Evolutionary conservation across 371 early-diverging fungal genomes (phyloP).

Genomic region (Chytridium lagenaria): DNA sequence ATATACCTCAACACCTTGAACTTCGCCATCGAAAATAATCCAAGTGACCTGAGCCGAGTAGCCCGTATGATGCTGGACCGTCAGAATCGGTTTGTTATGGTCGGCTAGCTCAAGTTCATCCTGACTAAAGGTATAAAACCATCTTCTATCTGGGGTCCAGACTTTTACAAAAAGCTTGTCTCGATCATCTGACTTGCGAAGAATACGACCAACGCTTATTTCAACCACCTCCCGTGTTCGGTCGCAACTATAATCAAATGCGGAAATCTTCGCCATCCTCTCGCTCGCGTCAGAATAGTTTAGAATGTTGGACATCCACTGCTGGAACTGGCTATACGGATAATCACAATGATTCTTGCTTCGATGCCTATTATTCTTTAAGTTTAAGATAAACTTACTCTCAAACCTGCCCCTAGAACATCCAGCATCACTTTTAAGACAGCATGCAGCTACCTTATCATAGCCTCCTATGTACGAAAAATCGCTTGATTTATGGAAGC

Average conservation of each 20-base stretch:
- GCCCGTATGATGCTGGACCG: neutral
- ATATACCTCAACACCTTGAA: conserved; percentile 22
- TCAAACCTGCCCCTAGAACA: conserved; percentile 14
- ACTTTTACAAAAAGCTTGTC: conserved; percentile 17
- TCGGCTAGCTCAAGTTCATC: conserved; percentile 13
- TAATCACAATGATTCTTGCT: conserved; percentile 54
- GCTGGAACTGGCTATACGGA: conserved; percentile 49
- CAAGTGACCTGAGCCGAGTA: conserved; percentile 13
- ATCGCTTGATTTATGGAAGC: conserved; percentile 46
- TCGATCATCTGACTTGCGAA: neutral
- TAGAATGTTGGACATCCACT: conserved; percentile 40
- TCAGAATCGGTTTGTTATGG: conserved; percentile 10
- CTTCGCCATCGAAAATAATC: conserved; percentile 20
- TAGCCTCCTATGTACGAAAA: neutral
- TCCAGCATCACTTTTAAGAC: conserved; percentile 14
- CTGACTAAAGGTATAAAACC: conserved; percentile 11
- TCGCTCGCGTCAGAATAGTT: conserved; percentile 45
- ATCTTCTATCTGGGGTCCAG: neutral
- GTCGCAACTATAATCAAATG: conserved; percentile 16
- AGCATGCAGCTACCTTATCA: neutral
- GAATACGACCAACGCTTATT: conserved; percentile 4
- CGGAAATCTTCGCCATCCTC: conserved; percentile 15
- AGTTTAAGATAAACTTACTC: too few relatives aligned
- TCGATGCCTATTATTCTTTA: conserved; percentile 49
- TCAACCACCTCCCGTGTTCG: neutral